phyloP scores from a whole-genome alignment of 176 grass and related monocot genomes.

The Lolium rigidum region DNA sequence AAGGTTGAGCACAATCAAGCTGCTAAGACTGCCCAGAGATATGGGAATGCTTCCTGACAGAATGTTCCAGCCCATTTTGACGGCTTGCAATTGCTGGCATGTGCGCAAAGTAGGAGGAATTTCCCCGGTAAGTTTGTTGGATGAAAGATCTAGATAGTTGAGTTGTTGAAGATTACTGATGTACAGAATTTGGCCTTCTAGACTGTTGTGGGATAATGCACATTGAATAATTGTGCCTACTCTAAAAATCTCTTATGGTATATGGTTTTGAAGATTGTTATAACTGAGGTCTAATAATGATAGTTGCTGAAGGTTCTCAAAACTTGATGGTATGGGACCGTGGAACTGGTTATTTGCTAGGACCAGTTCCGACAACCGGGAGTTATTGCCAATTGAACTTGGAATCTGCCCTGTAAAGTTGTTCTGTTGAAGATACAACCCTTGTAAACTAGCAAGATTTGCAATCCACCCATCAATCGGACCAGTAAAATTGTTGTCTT shows the following conservation, averaged over 20 bases:
- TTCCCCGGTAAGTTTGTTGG: constrained; percentile 51
- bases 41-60: constrained; percentile 44
- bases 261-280: constrained; percentile 36
- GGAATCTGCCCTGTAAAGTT: constrained; percentile 46
- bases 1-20: constrained; percentile 34
- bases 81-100: constrained; percentile 35
- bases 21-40: constrained; percentile 15
- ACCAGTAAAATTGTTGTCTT: constrained; percentile 15
- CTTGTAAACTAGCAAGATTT: constrained; percentile 29
- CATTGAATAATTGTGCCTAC: neutral
- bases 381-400: constrained; percentile 44
- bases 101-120: constrained; percentile 40
- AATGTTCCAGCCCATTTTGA: constrained; percentile 24
- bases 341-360: constrained; percentile 41
- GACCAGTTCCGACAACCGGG: constrained; percentile 26
- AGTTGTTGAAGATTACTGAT: constrained; percentile 38
- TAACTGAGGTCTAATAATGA: constrained; percentile 9
- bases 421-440: constrained; percentile 12
- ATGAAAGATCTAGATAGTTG: constrained; percentile 39
- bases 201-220: constrained; percentile 28
- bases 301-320: constrained; percentile 38
- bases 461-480: constrained; percentile 29
- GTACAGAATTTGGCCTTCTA: constrained; percentile 28
- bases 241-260: constrained; percentile 12
- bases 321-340: constrained; percentile 47